Conservation (phyloP, 2,329 filamentous ascomycete species). For the Aspergillus novofumigatus region DNA sequence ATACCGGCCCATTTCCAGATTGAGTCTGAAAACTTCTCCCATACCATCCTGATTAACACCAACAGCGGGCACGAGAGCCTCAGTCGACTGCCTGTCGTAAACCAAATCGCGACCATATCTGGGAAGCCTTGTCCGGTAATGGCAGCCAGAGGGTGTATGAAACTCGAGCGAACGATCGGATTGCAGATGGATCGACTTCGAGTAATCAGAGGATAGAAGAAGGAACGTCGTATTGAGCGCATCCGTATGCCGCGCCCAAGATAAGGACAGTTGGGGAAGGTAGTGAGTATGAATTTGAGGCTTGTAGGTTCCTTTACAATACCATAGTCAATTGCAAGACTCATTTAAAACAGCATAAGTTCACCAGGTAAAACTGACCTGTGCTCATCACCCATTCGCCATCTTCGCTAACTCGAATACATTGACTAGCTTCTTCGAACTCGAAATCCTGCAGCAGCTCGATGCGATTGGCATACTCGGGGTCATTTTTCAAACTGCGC, state of each 20-base stretch:
- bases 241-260: conserved; percentile 86
- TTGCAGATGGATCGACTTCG: conserved; percentile 91
- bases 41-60: conserved; percentile 80
- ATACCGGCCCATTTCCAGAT: conserved; percentile 86
- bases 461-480: conserved; percentile 88
- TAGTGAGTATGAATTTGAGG: conserved; percentile 95
- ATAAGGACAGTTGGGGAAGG: conserved; percentile 87
- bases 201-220: conserved; percentile 84
- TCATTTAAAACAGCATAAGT: not conserved
- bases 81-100: conserved; percentile 77
- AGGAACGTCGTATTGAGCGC: conserved; percentile 88
- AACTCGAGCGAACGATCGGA: conserved; percentile 88
- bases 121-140: conserved; percentile 85
- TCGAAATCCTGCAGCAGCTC: conserved; percentile 97
- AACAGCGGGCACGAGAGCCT: conserved; percentile 81
- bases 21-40: conserved; percentile 89
- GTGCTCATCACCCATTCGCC: conserved; percentile 97
- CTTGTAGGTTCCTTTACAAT: conserved; percentile 56
- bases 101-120: conserved; percentile 86
- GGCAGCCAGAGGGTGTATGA: conserved; percentile 81
- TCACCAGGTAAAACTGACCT: conserved; percentile 47
- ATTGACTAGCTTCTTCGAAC: conserved; percentile 91
- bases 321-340: conserved; percentile 12
- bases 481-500: conserved; percentile 84
- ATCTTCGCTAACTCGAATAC: conserved; percentile 87